phyloP scores from a whole-genome alignment of 345 rosid species.

The Euphorbia tirucalli region DNA sequence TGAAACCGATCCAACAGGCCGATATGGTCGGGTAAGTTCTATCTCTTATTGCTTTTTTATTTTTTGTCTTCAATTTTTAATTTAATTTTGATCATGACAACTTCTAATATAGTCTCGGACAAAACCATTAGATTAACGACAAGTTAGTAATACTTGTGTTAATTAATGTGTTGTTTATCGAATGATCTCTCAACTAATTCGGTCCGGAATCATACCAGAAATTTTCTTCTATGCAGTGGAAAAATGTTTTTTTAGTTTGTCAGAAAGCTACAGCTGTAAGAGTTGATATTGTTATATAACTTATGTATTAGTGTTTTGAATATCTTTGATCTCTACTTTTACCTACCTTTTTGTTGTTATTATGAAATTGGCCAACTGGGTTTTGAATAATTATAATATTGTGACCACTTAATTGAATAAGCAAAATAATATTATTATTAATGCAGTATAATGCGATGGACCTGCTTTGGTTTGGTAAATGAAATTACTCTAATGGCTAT shows the following conservation, averaged over 20 bases:
- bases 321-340: neutral
- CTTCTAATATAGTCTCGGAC: no score
- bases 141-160: no score
- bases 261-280: neutral
- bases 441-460: no score
- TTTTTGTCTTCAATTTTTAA: neutral
- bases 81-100: no score
- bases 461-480: neutral
- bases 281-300: neutral
- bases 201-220: no score
- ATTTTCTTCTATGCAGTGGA: no score
- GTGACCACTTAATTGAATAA: no score
- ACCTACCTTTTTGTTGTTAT: neutral
- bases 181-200: no score
- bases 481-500: neutral
- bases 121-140: no score
- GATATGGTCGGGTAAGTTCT: slow-evolving; percentile 53
- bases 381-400: neutral
- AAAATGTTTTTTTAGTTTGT: no score
- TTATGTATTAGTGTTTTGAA: neutral
- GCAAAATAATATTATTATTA: no score
- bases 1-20: slow-evolving; percentile 46
- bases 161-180: no score
- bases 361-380: neutral
- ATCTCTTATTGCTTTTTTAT: neutral